Conservation (phyloP, 139 green algal genomes). For the Picochlorum sp. region DNA sequence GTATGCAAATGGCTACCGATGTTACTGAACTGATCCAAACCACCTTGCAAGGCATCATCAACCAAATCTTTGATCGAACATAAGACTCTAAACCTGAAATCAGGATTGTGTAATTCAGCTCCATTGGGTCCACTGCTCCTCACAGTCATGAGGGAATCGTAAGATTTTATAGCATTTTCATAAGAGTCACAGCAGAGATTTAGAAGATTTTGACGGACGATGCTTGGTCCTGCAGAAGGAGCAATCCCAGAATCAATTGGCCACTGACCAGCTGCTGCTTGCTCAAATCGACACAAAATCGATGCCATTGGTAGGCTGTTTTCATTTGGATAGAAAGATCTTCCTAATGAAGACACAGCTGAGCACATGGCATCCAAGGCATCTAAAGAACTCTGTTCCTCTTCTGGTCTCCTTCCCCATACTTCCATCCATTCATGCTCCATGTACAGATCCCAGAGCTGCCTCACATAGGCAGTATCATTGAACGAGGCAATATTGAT, state of each 20-base stretch:
- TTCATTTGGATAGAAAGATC: constrained; percentile 53
- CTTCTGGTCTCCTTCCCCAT: background rate
- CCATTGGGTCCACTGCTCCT: constrained; percentile 17
- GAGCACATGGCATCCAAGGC: constrained; percentile 19
- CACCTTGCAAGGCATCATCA: constrained; percentile 2
- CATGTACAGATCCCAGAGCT: constrained; percentile 77
- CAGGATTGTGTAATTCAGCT: constrained; percentile 25
- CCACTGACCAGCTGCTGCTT: constrained; percentile 61
- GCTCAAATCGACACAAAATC: constrained; percentile 62
- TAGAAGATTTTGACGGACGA: background rate
- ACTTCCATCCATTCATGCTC: constrained; percentile 11
- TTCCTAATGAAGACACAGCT: constrained; percentile 34
- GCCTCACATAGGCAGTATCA: constrained; percentile 40
- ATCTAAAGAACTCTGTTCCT: background rate
- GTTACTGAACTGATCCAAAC: background rate
- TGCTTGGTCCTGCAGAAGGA: background rate
- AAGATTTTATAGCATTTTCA: constrained; percentile 22
- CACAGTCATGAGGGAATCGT: constrained; percentile 22
- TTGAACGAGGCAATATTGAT: constrained; percentile 49
- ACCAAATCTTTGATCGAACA: constrained; percentile 14
- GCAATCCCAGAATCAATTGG: constrained; percentile 11
- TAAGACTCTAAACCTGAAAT: constrained; percentile 26
- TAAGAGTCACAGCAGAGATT: constrained; percentile 17
- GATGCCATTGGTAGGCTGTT: constrained; percentile 51
- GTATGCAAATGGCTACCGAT: constrained; percentile 3